These are phyloP conservation scores for Leishmania major DNA, from an alignment of 208 protist genomes.

Conservation along the genomic window DNA sequence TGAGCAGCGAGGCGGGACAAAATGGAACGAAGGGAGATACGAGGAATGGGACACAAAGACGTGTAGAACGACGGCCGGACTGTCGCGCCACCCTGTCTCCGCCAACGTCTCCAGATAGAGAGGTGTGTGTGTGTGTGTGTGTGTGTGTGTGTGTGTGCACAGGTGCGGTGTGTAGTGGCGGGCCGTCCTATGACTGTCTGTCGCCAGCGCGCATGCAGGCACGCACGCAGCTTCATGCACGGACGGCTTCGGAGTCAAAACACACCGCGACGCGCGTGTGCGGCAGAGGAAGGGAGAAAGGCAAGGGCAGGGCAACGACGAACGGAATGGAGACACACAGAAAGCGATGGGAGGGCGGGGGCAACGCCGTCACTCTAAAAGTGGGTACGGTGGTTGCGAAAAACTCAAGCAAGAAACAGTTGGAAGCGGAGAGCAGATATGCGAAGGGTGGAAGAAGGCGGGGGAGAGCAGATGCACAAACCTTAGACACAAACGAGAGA, in stretches of 20 bases:
- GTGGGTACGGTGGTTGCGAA: neutral
- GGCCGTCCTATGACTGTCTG: neutral
- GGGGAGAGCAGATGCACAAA: conserved; percentile 2
- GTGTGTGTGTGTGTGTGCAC: no score
- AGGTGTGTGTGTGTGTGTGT: neutral
- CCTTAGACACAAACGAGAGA: neutral
- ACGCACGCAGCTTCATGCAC: neutral
- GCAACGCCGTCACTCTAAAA: neutral
- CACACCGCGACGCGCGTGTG: neutral
- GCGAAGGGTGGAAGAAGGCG: neutral
- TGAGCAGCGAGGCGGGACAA: neutral
- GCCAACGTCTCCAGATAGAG: neutral
- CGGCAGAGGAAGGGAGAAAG: neutral
- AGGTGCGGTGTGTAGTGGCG: neutral
- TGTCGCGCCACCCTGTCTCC: neutral
- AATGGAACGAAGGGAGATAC: neutral
- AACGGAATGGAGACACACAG: neutral
- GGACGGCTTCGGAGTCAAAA: neutral
- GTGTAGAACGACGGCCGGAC: neutral
- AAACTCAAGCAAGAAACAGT: neutral
- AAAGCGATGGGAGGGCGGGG: neutral
- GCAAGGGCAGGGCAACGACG: conserved; percentile 5
- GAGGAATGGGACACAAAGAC: neutral
- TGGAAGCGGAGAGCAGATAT: neutral
- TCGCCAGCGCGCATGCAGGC: neutral